Evolutionary conservation across 106 monocot species (phyloP), one percentile per base, ranked within the genome.

Genomic region (Platanthera guangdongensis): DNA sequence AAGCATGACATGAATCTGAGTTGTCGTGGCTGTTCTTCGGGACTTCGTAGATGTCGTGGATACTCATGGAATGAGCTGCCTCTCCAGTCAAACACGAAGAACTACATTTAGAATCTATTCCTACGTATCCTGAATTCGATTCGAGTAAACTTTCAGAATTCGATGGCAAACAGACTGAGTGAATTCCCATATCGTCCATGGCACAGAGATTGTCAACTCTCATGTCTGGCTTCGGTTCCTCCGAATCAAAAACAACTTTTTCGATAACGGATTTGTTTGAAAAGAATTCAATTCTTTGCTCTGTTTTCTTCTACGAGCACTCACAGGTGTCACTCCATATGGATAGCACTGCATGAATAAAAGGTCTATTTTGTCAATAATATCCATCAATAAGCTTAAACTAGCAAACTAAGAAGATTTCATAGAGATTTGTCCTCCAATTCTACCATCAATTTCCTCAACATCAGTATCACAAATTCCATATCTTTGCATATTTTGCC

Each of bases 31-130:
- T 70, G 67, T 70, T 65, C 28, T 47, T 46, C 0, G 79, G 79
- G 14, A 76, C 74, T 82, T 76, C 76, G 68, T 49, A 72, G 68
- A 53, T 82, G 68, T 77, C 84, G 50, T 70, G 79, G 19, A 16
- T 22, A 51, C 51, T 51, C 11, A 62, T 28, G 3, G 47, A 52
- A 8, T 74, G 51, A 47, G 13, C 12, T 46, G 22, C 10, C 16
- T 72, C 50, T 71, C 74, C 45, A 19, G 28, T 78, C 59, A 59
- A 59, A 59, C 59, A 39, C 11, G 67, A 67, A 39, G 28, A 25
- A 67, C 8, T 67, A 30, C 67, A 30, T 67, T 67, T 59, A 5
- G 59, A 59, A 19, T 59, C 7, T 59, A 55, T 55, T 16, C 15
- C 14, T 55, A 55, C 16, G 55, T 14, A 15, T 55, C 1, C 14